phyloP scores from a whole-genome alignment of 2,329 filamentous ascomycete genomes.

The Penicillium brasilianum region DNA sequence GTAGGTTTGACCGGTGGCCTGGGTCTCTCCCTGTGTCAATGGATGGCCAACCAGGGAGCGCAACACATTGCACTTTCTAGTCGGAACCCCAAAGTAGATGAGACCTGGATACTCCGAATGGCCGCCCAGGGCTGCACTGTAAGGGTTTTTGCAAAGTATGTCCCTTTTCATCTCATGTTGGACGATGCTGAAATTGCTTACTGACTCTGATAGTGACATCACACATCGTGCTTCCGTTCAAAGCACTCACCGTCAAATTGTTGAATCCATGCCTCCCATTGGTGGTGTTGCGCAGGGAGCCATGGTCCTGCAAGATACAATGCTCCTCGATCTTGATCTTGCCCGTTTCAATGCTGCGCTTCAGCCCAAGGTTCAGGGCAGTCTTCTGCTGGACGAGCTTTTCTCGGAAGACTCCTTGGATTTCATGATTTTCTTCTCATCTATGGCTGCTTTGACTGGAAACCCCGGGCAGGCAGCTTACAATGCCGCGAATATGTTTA shows the following conservation, averaged over 20 bases:
- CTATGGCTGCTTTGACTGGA: conserved; percentile 43
- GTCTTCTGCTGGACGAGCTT: conserved; percentile 27
- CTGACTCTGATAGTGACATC: conserved; percentile 25
- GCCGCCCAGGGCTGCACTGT: conserved; percentile 26
- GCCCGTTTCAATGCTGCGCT: conserved; percentile 38
- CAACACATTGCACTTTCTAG: conserved; percentile 36
- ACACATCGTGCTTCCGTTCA: conserved; percentile 31
- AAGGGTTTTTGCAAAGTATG: conserved; percentile 26
- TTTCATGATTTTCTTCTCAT: conserved; percentile 53
- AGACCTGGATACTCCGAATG: conserved; percentile 29
- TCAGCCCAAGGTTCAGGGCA: conserved; percentile 41
- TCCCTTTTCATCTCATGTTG: neutral
- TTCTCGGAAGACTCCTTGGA: conserved; percentile 42
- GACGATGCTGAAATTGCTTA: accelerated
- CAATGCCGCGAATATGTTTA: conserved; percentile 47
- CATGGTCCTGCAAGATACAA: conserved; percentile 36
- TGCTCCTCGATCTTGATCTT: conserved; percentile 38
- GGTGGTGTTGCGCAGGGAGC: conserved; percentile 46
- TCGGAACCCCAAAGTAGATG: conserved; percentile 35
- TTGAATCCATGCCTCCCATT: conserved; percentile 40
- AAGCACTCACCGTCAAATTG: conserved; percentile 31
- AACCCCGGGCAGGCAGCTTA: conserved; percentile 44
- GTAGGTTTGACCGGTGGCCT: conserved; percentile 36
- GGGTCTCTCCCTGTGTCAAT: conserved; percentile 36
- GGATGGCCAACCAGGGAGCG: conserved; percentile 38